Evolutionary conservation across 176 grass and related monocot species (phyloP).

Genomic region (Eleusine indica): DNA sequence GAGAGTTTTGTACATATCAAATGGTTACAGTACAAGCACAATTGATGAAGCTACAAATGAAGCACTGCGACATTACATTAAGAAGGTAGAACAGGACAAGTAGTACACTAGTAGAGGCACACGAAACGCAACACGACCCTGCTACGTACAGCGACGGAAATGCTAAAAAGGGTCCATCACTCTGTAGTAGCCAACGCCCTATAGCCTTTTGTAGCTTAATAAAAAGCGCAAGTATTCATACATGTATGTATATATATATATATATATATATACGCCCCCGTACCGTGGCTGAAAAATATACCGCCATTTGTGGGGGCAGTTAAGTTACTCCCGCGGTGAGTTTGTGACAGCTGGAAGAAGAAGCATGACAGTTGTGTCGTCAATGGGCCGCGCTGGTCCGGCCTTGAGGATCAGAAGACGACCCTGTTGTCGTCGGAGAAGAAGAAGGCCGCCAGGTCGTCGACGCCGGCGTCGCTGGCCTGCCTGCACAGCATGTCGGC

Average conservation of each 20-base stretch:
- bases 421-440: constrained; percentile 63
- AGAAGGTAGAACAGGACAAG: background rate
- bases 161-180: constrained; percentile 41
- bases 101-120: background rate
- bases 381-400: too few species aligned
- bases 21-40: background rate
- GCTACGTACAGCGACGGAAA: constrained; percentile 37
- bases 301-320: constrained; percentile 29
- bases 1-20: background rate
- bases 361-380: background rate
- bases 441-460: constrained; percentile 61
- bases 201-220: background rate
- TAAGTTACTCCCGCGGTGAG: background rate
- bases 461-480: constrained; percentile 62
- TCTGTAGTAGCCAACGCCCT: constrained; percentile 20
- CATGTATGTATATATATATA: background rate
- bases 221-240: background rate
- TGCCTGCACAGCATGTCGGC: constrained; percentile 68
- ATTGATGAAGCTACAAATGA: background rate
- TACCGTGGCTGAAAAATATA: constrained; percentile 48
- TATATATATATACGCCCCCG: background rate
- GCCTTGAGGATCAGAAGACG: constrained; percentile 41
- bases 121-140: background rate
- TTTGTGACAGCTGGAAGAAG: background rate
- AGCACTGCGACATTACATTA: background rate